Evolutionary conservation across 805 yeast genomes (phyloP), one percentile per base, ranked within the genome.

Genomic region (Cyberlindnera bimundalis): DNA sequence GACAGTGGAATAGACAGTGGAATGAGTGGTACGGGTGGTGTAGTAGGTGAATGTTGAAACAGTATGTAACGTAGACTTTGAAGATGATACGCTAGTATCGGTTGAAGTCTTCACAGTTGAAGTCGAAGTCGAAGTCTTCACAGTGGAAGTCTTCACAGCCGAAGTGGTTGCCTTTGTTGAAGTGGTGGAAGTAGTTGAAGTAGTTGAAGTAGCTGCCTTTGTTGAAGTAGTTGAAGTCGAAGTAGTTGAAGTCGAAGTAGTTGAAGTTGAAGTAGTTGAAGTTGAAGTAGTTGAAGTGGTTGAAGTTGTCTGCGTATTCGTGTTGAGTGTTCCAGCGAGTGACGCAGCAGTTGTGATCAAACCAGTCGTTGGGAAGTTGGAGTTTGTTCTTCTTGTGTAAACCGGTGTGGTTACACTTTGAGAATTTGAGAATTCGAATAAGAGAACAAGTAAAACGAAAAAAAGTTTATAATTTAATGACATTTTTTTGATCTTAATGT

Each of bases 291-390:
- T 21, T 6, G 24, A 25, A 10, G 46, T 17, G 12, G 45, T 32
- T 6, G 48, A 35, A 14, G 53, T 45, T 13, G 39, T 35, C 7
- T 19, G 24, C 1, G 57, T 51, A 29, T 49, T 35, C 6, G 53
- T 51, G 39, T 43, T 45, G 29, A 42, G 21, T 6, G 53, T 51
- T 18, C 57, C 53, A 18, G 24, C 29, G 9, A 49, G 38, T 2
- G 43, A 37, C 3, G 26, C 35, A 4, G 50, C 29, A 6, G 52
- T 53, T 17, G 58, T 53, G 46, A 53, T 53, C 27, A 44, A n/a
- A 9, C 34, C 40, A 5, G 39, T 35, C 3, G 33, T 30, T 5
- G 47, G 46, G 32, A 53, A 51, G 40, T 51, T 27, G 6, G 57
- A 37, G 25, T 53, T 53, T 8, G 48, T 39, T 27, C 57, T 44